Evolutionary conservation across 179 eudicot genomes (phyloP).

Genomic region (Amaranthus tricolor): DNA sequence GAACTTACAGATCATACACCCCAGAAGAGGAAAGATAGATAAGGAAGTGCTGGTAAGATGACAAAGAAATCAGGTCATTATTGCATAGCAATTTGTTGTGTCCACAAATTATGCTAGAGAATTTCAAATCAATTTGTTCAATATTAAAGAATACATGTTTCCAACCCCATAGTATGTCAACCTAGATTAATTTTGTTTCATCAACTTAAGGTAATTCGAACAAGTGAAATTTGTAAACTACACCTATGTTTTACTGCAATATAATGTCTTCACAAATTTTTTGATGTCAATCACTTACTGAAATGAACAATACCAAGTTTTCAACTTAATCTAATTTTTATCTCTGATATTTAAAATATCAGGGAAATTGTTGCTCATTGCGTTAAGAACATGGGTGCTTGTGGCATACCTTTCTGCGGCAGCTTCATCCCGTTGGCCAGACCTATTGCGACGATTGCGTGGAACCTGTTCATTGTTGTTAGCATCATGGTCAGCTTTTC

Average conservation of each 20-base stretch:
- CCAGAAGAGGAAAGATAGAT: neutral
- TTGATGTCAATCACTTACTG: neutral
- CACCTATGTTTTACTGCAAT: neutral
- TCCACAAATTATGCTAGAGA: neutral
- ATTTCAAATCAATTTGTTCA: neutral
- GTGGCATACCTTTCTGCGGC: constrained; percentile 52
- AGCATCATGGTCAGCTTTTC: constrained; percentile 60
- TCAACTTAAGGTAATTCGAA: neutral
- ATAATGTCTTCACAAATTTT: neutral
- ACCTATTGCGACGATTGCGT: constrained; percentile 25
- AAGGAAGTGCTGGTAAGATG: neutral
- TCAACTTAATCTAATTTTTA: neutral
- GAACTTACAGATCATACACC: neutral
- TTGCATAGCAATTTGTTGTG: neutral
- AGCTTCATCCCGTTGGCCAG: constrained; percentile 30
- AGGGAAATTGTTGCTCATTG: neutral
- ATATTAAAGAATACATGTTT: neutral
- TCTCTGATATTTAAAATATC: neutral
- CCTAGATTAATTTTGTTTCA: neutral
- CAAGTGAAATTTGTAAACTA: neutral
- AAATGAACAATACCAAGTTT: neutral
- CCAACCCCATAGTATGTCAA: neutral
- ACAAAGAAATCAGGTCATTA: neutral
- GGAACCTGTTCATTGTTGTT: constrained; percentile 33
- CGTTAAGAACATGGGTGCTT: neutral